A percentile compares a stretch with the other conserved stretches of the same genome.
phyloP scores from a whole-genome alignment of 305 asterid genomes.

The Solanum hybrid region DNA sequence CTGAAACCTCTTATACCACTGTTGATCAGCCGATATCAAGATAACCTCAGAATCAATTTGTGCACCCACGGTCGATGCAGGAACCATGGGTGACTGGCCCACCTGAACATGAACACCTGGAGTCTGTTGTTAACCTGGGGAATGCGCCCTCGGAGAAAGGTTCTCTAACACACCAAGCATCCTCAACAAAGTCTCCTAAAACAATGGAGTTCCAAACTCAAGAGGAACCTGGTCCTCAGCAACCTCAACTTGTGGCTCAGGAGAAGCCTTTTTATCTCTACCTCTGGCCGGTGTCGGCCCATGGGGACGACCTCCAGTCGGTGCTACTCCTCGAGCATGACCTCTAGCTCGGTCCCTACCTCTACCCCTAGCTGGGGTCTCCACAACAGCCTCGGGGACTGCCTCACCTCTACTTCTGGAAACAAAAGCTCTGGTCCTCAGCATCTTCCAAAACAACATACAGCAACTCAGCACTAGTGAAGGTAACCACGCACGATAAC shows the following conservation, averaged over 20 bases:
- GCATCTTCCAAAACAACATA: background rate
- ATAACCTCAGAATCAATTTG: background rate
- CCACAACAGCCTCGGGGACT: background rate
- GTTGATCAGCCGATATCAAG: background rate
- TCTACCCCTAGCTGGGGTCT: background rate
- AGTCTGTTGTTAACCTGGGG: too few relatives aligned
- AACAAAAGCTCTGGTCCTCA: too few relatives aligned
- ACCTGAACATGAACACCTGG: background rate
- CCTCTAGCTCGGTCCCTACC: background rate
- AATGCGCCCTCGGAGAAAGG: background rate
- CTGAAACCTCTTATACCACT: background rate
- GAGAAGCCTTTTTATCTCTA: background rate
- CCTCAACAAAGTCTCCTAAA: background rate
- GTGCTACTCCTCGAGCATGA: background rate
- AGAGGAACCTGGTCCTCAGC: background rate
- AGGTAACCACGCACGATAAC: background rate
- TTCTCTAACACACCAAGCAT: background rate
- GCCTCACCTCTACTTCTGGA: background rate
- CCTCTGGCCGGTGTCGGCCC: background rate
- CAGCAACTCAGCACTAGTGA: too few relatives aligned
- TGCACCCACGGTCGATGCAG: background rate
- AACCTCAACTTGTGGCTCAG: background rate
- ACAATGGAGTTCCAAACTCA: background rate
- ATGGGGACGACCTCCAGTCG: background rate
- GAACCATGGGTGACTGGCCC: background rate